Percentiles rank a stretch among this genome's conserved stretches.
Evolutionary conservation across 169 alveolate species (phyloP).

Genomic region (Eimeria acervulina): DNA sequence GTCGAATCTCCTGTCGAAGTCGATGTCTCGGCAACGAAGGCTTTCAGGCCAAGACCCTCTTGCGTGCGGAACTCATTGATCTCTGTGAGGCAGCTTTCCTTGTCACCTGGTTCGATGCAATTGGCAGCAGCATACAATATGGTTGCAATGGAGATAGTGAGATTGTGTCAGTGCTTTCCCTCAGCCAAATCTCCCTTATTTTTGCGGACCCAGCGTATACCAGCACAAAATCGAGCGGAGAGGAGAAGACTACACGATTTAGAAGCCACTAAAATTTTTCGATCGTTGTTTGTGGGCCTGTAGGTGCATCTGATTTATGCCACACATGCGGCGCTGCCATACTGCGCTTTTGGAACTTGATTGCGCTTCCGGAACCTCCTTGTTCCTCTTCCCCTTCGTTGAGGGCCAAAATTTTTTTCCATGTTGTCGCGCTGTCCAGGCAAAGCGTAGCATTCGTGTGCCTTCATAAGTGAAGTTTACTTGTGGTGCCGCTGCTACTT

Average conservation of each 20-base stretch:
- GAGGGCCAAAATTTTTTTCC: slow-evolving; percentile 13
- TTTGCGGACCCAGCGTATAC: neutral
- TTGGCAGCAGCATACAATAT: neutral
- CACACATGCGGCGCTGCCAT: neutral
- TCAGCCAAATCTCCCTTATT: neutral
- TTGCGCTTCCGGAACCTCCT: neutral
- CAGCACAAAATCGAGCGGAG: neutral
- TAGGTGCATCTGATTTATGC: neutral
- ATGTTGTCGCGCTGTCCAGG: neutral
- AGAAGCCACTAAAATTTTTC: neutral
- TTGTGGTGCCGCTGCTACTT: neutral
- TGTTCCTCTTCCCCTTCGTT: neutral
- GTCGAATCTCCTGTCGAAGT: neutral
- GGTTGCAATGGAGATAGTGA: neutral
- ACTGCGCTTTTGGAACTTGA: neutral
- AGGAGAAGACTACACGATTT: neutral
- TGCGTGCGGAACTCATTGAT: slow-evolving; percentile 63
- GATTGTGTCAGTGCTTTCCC: neutral
- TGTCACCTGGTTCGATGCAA: neutral
- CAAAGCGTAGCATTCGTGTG: neutral
- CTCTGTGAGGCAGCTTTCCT: slow-evolving; percentile 20
- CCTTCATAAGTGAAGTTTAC: neutral
- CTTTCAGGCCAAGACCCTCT: neutral
- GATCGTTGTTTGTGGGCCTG: neutral
- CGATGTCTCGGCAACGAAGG: neutral